Conservation (phyloP, 176 grass and related monocot species). For the Rhynchospora breviuscula region DNA sequence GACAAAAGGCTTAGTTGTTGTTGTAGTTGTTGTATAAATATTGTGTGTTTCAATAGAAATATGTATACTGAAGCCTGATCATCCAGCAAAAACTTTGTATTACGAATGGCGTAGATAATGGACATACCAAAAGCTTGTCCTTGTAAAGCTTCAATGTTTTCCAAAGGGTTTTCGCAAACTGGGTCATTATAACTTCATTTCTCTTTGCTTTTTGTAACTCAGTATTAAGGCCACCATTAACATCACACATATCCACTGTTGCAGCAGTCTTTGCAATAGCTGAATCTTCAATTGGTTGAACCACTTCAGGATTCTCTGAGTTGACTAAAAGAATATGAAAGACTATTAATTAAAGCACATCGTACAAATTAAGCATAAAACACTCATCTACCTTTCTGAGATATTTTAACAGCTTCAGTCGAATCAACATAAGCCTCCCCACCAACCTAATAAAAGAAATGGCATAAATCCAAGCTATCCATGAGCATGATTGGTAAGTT, state of each 20-base stretch:
- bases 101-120: background rate
- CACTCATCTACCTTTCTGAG: slow-evolving; percentile 14
- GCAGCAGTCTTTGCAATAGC: background rate
- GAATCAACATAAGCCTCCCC: background rate
- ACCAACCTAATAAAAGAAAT: slow-evolving; percentile 10
- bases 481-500: background rate
- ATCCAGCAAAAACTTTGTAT: background rate
- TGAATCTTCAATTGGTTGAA: slow-evolving; percentile 1
- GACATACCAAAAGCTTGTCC: slow-evolving; percentile 16
- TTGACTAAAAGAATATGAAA: slow-evolving; percentile 7
- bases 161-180: slow-evolving; percentile 22
- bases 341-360: background rate
- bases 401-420: background rate
- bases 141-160: slow-evolving; percentile 20
- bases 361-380: background rate
- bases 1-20: too few relatives aligned
- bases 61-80: background rate
- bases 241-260: background rate
- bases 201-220: slow-evolving; percentile 15
- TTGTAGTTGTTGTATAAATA: too few relatives aligned
- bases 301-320: slow-evolving; percentile 16
- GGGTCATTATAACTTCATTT: slow-evolving; percentile 26
- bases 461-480: background rate
- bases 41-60: background rate
- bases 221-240: background rate